phyloP scores from a whole-genome alignment of 1,284 basidiomycete species.

The Moniliophthora roreri region DNA sequence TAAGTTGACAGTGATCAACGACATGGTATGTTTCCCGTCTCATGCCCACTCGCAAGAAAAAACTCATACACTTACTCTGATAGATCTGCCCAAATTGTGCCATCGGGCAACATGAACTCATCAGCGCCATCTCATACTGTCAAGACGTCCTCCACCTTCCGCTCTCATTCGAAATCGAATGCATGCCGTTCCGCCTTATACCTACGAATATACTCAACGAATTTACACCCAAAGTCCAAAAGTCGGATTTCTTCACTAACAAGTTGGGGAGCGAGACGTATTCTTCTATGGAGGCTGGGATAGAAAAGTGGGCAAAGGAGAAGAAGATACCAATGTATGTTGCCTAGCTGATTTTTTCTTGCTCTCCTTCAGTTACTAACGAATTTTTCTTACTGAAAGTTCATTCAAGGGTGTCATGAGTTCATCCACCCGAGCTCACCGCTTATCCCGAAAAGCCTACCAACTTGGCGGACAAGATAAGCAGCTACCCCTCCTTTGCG shows the following conservation, averaged over 20 bases:
- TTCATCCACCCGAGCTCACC: conserved; percentile 69
- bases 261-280: conserved; percentile 63
- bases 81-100: conserved; percentile 77
- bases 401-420: conserved; percentile 60
- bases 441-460: conserved; percentile 72
- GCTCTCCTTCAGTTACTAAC: no score
- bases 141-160: conserved; percentile 60
- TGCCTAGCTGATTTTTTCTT: conserved; percentile 9
- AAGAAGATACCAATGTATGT: conserved; percentile 68
- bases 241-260: conserved; percentile 47
- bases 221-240: conserved; percentile 43
- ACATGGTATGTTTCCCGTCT: conserved; percentile 52
- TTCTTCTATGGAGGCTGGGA: conserved; percentile 43
- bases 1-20: conserved; percentile 69
- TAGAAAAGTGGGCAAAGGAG: conserved; percentile 56
- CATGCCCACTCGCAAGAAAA: conserved; percentile 14
- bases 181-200: conserved; percentile 71
- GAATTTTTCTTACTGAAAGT: conserved; percentile 33
- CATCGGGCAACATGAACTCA: conserved; percentile 71
- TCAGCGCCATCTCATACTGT: conserved; percentile 62
- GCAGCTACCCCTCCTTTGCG: conserved; percentile 58
- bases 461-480: conserved; percentile 61
- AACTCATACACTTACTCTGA: conserved; percentile 5
- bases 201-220: conserved; percentile 45
- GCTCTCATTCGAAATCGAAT: conserved; percentile 69